These are phyloP conservation scores for Singerocomus inundabilis DNA, from an alignment of 1,284 basidiomycete species.

Conservation along the genomic window DNA sequence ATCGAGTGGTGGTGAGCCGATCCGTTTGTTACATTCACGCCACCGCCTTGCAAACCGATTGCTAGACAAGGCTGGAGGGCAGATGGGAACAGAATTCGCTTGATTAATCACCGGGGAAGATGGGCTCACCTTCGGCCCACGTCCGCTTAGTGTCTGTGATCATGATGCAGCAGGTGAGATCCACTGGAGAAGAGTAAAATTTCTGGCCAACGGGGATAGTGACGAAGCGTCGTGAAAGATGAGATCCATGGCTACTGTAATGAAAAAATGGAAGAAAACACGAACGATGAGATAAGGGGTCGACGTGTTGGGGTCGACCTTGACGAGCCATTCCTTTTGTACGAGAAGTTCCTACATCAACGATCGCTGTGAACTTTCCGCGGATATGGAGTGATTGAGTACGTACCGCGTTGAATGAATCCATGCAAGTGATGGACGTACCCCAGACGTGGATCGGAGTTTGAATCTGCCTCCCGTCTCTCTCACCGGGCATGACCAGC, in stretches of 20 bases:
- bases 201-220: constrained; percentile 44
- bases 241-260: constrained; percentile 7
- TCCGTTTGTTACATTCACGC: constrained; percentile 51
- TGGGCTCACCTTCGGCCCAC: constrained; percentile 66
- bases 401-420: constrained; percentile 55
- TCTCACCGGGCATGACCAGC: constrained; percentile 9
- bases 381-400: background rate
- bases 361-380: background rate
- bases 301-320: constrained; percentile 55
- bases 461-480: constrained; percentile 13
- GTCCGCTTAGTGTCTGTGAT: constrained; percentile 71
- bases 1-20: constrained; percentile 28
- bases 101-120: constrained; percentile 21
- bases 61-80: constrained; percentile 49
- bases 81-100: constrained; percentile 15
- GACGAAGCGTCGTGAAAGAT: constrained; percentile 9
- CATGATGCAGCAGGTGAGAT: constrained; percentile 57
- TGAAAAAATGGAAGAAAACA: constrained; percentile 22
- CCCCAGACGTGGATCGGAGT: constrained; percentile 27
- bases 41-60: constrained; percentile 66
- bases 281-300: constrained; percentile 70
- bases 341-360: constrained; percentile 54
- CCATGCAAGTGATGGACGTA: constrained; percentile 32
- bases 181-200: constrained; percentile 52
- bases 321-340: constrained; percentile 69